Evolutionary conservation across 129 eudicot species (phyloP), one percentile per base, ranked within the genome.

Genomic region (Chrysanthemum makinoi): DNA sequence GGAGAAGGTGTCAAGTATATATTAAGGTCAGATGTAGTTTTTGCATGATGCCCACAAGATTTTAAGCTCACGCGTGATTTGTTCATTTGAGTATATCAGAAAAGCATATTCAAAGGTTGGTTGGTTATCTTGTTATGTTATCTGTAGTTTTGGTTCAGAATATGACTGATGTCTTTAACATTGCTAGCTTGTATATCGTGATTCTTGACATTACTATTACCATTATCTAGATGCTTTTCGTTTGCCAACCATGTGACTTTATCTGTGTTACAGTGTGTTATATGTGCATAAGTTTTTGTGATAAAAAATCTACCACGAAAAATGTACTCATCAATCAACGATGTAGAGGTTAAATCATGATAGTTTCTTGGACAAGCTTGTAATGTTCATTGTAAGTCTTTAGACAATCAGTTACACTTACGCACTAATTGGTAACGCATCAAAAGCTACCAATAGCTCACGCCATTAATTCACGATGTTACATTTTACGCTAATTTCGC

Each of bases 21-120:
- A 26, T 77, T 91, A 54, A 87, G 97, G 68, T 88, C 96, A 4
- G 97, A 91, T 77, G 94, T 91, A 61, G 88, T 69, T 72, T 91
- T 91, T 66, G 91, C 89, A 44, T 86, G 79, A 84, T 44, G 73
- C 10, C 9, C 10, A 39, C 46, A 39, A 39, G 44, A 39, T 39
- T 39, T 39, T 39, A 39, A 39, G 44, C 6, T 6, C 9, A 39
- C 43, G 0, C 8, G 44, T 39, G 10, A 1, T 39, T 10, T 39
- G 46, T 7, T 39, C 46, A 7, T 39, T 39, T 39, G 46, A 39
- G 46, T 39, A 1, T 39, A 39, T 8, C 10, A 1, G 8, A 39
- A 1, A 39, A 39, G 46, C 46, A 8, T 39, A 8, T 39, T 7
- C 1, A 39, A 39, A 39, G 46, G 46, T 39, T 7, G 46, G 46